Conservation (phyloP, 345 rosid species). For the Brassica cretica region DNA sequence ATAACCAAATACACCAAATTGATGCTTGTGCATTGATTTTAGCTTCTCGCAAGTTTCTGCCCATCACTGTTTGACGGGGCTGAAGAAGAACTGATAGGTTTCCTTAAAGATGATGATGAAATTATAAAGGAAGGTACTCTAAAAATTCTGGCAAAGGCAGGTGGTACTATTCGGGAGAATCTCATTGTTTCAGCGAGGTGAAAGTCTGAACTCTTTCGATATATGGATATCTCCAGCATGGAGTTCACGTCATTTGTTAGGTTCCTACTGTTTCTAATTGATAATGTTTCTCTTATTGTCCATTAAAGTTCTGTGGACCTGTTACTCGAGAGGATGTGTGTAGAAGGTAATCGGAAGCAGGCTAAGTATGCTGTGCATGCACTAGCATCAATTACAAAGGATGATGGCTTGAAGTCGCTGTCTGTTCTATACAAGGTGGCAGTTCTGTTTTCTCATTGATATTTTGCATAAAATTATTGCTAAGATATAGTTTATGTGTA, state of each 20-base stretch:
- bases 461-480: constrained; percentile 9
- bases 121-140: constrained; percentile 84
- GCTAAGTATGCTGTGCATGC: constrained; percentile 99
- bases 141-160: constrained; percentile 93
- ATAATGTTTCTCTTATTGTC: constrained; percentile 38
- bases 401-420: constrained; percentile 93
- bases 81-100: constrained; percentile 81
- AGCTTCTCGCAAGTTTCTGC: constrained; percentile 87
- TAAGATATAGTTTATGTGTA: neutral
- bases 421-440: constrained; percentile 91
- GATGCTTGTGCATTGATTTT: constrained; percentile 22
- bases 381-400: constrained; percentile 93
- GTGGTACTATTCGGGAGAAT: constrained; percentile 92
- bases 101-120: constrained; percentile 86
- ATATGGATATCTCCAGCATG: neutral
- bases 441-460: constrained; percentile 26
- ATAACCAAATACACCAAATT: neutral
- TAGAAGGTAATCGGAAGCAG: constrained; percentile 92
- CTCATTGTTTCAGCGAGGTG: constrained; percentile 81
- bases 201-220: constrained; percentile 21
- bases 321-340: constrained; percentile 82
- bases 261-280: constrained; percentile 29
- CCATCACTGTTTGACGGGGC: constrained; percentile 75
- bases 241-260: constrained; percentile 19
- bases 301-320: constrained; percentile 86